Percentiles rank a stretch among this genome's conserved stretches.
Conservation (phyloP, 1,284 basidiomycete genomes). For the Schizophyllum amplum region DNA sequence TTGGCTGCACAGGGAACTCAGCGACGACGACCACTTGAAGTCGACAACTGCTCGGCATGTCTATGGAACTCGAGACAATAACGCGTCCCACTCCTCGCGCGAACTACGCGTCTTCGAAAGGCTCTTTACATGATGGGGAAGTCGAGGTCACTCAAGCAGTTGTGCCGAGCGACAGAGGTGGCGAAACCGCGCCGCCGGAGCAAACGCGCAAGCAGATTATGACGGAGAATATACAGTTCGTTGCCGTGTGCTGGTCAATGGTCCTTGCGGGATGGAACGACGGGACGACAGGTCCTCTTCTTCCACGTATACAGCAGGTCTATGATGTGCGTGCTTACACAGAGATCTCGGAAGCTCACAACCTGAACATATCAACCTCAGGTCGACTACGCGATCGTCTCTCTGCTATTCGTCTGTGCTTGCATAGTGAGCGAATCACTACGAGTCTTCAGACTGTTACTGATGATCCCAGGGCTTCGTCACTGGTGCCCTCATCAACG, state of each 20-base stretch:
- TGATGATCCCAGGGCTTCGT: conserved; percentile 26
- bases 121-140: too few species aligned
- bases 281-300: conserved; percentile 21
- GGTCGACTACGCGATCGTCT: conserved; percentile 35
- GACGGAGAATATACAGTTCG: background rate
- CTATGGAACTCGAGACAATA: too few species aligned
- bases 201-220: background rate
- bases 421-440: conserved; percentile 18
- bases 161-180: too few species aligned
- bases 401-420: conserved; percentile 44
- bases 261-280: conserved; percentile 12
- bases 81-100: too few species aligned
- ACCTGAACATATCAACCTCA: conserved; percentile 10
- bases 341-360: conserved; percentile 2
- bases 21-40: too few species aligned
- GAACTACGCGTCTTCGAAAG: too few species aligned
- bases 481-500: conserved; percentile 35
- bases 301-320: conserved; percentile 40
- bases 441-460: background rate
- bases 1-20: too few species aligned
- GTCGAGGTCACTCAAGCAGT: too few species aligned
- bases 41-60: too few species aligned
- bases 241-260: conserved; percentile 3
- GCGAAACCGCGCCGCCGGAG: too few species aligned
- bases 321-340: conserved; percentile 29